Evolutionary conservation across 192 early-diverging fungal genomes (phyloP), one percentile per base, ranked within the genome.

Genomic region (Paraglomus brasilianum): DNA sequence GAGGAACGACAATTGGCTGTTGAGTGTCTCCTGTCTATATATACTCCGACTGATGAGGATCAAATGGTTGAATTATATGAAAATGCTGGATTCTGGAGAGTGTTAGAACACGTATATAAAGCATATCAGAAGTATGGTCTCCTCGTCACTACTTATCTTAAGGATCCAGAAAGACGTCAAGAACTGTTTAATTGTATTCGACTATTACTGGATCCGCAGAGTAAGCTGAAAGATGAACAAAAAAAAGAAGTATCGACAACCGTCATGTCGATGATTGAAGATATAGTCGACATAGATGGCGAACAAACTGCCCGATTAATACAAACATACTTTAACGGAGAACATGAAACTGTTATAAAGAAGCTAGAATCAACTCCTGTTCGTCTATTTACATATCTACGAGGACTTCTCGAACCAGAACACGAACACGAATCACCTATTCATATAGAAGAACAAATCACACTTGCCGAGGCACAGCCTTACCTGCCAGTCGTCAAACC

Each of bases 221-320:
- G 65, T 21, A 53, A 69, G 6, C 57, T 86, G 4, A 81, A 77
- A 1, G 69, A 79, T 14, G 74, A 77, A 21, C 83, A 86, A 68
- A 72, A 77, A 55, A 66, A 72, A 0, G 81, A 86, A 1, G 77
- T 86, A 38, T 76, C 73, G 56, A 72, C 74, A 41, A 78, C 79
- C 7, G 65, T 84, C 1, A 78, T 83, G 70, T 72, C 77, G 15
- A 71, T 75, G 24, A 83, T 86, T 75, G 73, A 80, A 8, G 77
- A 84, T 24, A 80, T 86, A 75, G 85, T 86, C 8, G 83, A 86
- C 38, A 82, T 86, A 17, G 83, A 86, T 69, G 85, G 85, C 0
- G 77, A 82, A 76, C 72, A 80, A 17, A 81, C 83, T 6, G 85
- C 85, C 0, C 61, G 76, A n/a, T 43, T 86, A 30, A 82, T 86